Evolutionary conservation across 176 grass and related monocot species (phyloP), one percentile per base, ranked within the genome.

Genomic region (Lolium rigidum): DNA sequence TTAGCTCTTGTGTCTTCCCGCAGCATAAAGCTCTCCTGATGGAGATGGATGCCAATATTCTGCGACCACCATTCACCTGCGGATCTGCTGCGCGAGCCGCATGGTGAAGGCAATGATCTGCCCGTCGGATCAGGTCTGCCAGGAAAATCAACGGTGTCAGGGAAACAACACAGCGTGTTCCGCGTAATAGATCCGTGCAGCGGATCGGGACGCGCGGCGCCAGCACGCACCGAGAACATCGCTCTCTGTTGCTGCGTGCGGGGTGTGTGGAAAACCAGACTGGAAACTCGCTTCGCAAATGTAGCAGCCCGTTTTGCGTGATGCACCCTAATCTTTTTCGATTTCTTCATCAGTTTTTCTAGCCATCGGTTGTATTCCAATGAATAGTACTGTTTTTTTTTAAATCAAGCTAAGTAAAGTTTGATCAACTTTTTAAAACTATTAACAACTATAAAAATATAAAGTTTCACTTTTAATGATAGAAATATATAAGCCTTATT

Each of bases 151-250:
- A 83, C 89, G 58, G 58, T 17, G 7, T 0, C 0, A 0, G 3
- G 7, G 10, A 7, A 10, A 2, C 20, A 8, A 10, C 7, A 11
- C 1, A 48, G 66, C 21, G 13, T 0, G n/a, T n/a, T 10, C 1
- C 9, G 22, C 12, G 74, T 28, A 6, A 0, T n/a, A 3, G 15
- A 2, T 8, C 7, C 11, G 17, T 5, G 66, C 75, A 75, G 43
- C 18, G 80, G 80, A 90, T 87, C 12, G 14, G 66, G 21, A 25
- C 84, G 60, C 67, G 76, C 80, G 22, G 47, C 44, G 70, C 70
- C 89, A 87, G 56, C 84, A 66, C 43, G 67, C 84, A 83, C 75
- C 81, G 68, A 51, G 67, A 87, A 80, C 89, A 41, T 84, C 84
- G 80, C 84, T 87, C 84, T 84, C 49, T 1, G 47, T 13, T 24